Evolutionary conservation across 495 filamentous ascomycete species (phyloP).

Genomic region (Hypomontagnella submonticulosa): DNA sequence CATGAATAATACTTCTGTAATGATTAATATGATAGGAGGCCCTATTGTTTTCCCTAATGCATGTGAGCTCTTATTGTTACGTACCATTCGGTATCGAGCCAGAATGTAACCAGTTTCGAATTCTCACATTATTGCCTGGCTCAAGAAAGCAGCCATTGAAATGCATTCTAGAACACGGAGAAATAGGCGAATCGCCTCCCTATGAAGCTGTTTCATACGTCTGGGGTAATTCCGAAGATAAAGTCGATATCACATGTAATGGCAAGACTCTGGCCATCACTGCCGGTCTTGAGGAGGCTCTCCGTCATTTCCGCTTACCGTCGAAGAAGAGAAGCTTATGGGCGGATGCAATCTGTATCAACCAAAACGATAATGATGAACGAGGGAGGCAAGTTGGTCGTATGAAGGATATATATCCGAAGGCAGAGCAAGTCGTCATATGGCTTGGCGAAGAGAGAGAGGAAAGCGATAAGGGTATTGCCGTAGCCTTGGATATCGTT

Average conservation of each 20-base stretch:
- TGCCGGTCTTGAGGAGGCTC: constrained; percentile 7
- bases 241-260: constrained; percentile 31
- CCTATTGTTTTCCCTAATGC: constrained; percentile 15
- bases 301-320: constrained; percentile 29
- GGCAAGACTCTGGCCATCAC: constrained; percentile 22
- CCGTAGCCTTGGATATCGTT: constrained; percentile 28
- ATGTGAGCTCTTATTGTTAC: constrained; percentile 36
- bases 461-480: constrained; percentile 27
- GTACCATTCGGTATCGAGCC: constrained; percentile 36
- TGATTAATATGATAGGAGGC: background rate
- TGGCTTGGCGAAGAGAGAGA: constrained; percentile 41
- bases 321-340: constrained; percentile 32
- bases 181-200: constrained; percentile 35
- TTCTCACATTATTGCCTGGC: constrained; percentile 33
- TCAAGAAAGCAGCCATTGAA: constrained; percentile 23
- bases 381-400: constrained; percentile 35
- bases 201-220: constrained; percentile 46
- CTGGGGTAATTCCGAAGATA: constrained; percentile 33
- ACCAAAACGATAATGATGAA: constrained; percentile 34
- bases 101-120: constrained; percentile 33
- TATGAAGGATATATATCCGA: constrained; percentile 41
- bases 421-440: constrained; percentile 26
- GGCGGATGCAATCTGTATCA: constrained; percentile 41
- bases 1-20: background rate
- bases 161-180: constrained; percentile 29